Percentiles rank a stretch among this genome's conserved stretches.
Evolutionary conservation across 192 early-diverging fungal genomes (phyloP).

Genomic region (Entophlyctis helioformis): DNA sequence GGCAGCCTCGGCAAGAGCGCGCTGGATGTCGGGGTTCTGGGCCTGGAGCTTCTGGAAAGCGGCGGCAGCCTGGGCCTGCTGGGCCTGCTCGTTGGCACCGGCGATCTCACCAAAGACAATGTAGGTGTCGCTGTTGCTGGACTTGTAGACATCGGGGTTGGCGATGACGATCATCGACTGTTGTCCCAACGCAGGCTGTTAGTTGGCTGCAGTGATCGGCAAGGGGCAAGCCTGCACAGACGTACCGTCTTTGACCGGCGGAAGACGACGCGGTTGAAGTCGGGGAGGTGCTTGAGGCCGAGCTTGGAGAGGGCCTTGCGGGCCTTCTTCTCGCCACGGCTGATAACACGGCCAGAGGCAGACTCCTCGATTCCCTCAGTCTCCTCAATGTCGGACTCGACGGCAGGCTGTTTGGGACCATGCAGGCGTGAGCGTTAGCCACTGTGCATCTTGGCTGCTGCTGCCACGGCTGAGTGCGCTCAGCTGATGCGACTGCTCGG

Average conservation of each 20-base stretch:
- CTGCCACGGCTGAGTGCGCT: no score
- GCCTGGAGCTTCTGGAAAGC: constrained; percentile 47
- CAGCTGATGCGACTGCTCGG: no score
- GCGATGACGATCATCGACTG: constrained; percentile 74
- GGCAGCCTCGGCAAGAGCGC: constrained; percentile 38
- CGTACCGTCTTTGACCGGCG: constrained; percentile 65
- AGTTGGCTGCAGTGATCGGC: no score
- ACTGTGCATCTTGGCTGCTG: no score
- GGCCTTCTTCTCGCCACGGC: constrained; percentile 89
- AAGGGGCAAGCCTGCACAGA: constrained; percentile 2
- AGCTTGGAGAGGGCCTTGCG: constrained; percentile 90
- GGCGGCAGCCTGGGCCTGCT: constrained; percentile 57
- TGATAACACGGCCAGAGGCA: no score
- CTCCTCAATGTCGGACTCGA: constrained; percentile 17
- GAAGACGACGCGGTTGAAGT: constrained; percentile 82
- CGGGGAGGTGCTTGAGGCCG: constrained; percentile 76
- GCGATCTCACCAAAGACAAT: constrained; percentile 94
- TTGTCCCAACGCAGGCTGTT: no score
- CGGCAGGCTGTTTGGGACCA: no score
- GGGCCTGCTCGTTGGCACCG: constrained; percentile 69
- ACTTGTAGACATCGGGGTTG: constrained; percentile 90
- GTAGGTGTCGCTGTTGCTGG: constrained; percentile 47
- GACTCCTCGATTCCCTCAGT: constrained; percentile 9
- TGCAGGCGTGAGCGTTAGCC: no score
- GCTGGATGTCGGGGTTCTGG: constrained; percentile 10